phyloP scores from a whole-genome alignment of 805 yeast species.

The Candida rishiriensis region DNA sequence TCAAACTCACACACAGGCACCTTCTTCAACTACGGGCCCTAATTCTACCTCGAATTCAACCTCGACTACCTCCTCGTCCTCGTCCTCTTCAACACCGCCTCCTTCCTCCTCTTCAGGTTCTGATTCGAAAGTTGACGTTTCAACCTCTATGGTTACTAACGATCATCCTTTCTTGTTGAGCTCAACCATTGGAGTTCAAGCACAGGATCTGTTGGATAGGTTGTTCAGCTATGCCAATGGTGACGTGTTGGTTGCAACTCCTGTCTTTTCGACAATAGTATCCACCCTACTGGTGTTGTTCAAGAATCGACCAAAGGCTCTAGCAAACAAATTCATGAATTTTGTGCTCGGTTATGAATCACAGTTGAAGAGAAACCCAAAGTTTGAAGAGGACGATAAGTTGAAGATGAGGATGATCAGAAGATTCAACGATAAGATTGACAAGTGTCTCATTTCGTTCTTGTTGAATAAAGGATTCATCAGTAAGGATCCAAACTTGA shows the following conservation, averaged over 20 bases:
- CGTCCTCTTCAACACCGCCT: background rate
- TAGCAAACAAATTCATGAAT: slow-evolving; percentile 49
- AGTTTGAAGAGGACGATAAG: slow-evolving; percentile 32
- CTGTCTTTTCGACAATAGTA: slow-evolving; percentile 62
- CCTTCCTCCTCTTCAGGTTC: slow-evolving; percentile 1
- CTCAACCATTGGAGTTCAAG: slow-evolving; percentile 59
- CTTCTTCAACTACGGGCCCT: background rate
- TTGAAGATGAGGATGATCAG: slow-evolving; percentile 27
- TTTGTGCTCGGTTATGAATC: slow-evolving; percentile 59
- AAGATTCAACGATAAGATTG: slow-evolving; percentile 34
- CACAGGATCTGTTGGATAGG: slow-evolving; percentile 62
- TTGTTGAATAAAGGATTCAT: slow-evolving; percentile 31
- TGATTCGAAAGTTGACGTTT: slow-evolving; percentile 31
- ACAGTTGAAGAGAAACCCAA: slow-evolving; percentile 50
- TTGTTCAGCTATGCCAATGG: slow-evolving; percentile 52
- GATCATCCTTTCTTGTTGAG: slow-evolving; percentile 62
- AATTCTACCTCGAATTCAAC: background rate
- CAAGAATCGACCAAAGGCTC: slow-evolving; percentile 59
- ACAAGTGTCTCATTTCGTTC: slow-evolving; percentile 29
- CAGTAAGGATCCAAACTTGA: slow-evolving; percentile 27
- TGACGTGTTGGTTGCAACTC: slow-evolving; percentile 50
- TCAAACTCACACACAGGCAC: slow-evolving; percentile 46
- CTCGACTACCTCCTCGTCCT: background rate
- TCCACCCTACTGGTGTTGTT: slow-evolving; percentile 61
- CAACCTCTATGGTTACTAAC: slow-evolving; percentile 45